A percentile compares a stretch with the other conserved stretches of the same genome.
These are phyloP conservation scores for Penicillium paradoxum DNA, from an alignment of 495 filamentous ascomycete species.

Conservation along the genomic window DNA sequence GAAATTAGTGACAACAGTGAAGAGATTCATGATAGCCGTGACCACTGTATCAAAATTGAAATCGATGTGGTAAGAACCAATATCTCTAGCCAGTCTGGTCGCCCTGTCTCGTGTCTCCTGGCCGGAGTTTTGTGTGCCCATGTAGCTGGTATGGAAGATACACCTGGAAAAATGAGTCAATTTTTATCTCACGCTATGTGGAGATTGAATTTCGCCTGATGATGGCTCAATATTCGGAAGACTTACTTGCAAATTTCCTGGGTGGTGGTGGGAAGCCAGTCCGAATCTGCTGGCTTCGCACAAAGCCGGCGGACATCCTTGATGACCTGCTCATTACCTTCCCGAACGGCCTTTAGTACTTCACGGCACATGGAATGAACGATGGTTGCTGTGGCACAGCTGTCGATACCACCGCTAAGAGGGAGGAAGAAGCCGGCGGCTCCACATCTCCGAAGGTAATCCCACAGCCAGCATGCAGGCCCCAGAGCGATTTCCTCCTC, in stretches of 20 bases:
- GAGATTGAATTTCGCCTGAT: neutral
- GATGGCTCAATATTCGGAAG: neutral
- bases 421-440: constrained; percentile 56
- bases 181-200: neutral
- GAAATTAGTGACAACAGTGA: constrained; percentile 50
- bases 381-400: constrained; percentile 57
- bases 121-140: constrained; percentile 73
- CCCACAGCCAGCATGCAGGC: constrained; percentile 76
- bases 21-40: constrained; percentile 48
- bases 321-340: constrained; percentile 65
- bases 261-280: constrained; percentile 49
- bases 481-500: constrained; percentile 75
- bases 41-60: constrained; percentile 70
- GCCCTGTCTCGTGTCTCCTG: constrained; percentile 69
- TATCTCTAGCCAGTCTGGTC: constrained; percentile 58
- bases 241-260: constrained; percentile 56
- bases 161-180: constrained; percentile 14
- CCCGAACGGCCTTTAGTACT: constrained; percentile 59
- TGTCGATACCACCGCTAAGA: constrained; percentile 69
- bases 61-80: constrained; percentile 72
- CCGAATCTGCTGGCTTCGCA: constrained; percentile 46
- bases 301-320: constrained; percentile 61
- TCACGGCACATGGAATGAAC: constrained; percentile 76
- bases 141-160: constrained; percentile 72
- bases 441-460: constrained; percentile 67